Percentiles rank a stretch among this genome's conserved stretches.
phyloP scores from a whole-genome alignment of 371 early-diverging fungal genomes.

The Cokeromyces recurvatus region DNA sequence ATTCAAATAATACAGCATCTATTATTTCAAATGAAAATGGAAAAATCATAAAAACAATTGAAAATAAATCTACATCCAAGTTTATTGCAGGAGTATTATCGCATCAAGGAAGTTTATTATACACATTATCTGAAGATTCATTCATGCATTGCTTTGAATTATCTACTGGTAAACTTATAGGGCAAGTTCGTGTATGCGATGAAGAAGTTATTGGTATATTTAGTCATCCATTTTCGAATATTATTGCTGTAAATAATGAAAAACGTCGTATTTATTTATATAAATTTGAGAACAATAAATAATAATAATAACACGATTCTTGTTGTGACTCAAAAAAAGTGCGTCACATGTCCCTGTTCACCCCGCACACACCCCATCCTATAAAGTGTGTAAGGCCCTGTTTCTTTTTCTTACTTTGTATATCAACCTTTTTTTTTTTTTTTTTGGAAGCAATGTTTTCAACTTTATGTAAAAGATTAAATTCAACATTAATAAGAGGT shows the following conservation, averaged over 20 bases:
- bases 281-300: too few species aligned
- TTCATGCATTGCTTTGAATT: slow-evolving; percentile 57
- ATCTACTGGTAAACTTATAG: slow-evolving; percentile 40
- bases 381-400: too few species aligned
- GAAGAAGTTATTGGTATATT: slow-evolving; percentile 66
- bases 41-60: slow-evolving; percentile 35
- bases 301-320: too few species aligned
- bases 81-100: slow-evolving; percentile 63
- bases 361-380: too few species aligned
- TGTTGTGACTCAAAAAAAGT: too few species aligned
- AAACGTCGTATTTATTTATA: slow-evolving; percentile 59
- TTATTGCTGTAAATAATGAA: slow-evolving; percentile 65
- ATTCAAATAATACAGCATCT: slow-evolving; percentile 59
- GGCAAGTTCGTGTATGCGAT: slow-evolving; percentile 37
- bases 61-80: slow-evolving; percentile 41
- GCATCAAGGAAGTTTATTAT: slow-evolving; percentile 72
- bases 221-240: slow-evolving; percentile 75
- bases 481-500: too few species aligned
- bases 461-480: too few species aligned
- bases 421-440: too few species aligned
- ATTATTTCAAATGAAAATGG: slow-evolving; percentile 56
- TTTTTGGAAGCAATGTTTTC: too few species aligned
- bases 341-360: too few species aligned
- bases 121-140: slow-evolving; percentile 66
- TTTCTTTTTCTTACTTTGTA: too few species aligned